Conservation (phyloP, 495 filamentous ascomycete species). For the Lophium mytilinum region DNA sequence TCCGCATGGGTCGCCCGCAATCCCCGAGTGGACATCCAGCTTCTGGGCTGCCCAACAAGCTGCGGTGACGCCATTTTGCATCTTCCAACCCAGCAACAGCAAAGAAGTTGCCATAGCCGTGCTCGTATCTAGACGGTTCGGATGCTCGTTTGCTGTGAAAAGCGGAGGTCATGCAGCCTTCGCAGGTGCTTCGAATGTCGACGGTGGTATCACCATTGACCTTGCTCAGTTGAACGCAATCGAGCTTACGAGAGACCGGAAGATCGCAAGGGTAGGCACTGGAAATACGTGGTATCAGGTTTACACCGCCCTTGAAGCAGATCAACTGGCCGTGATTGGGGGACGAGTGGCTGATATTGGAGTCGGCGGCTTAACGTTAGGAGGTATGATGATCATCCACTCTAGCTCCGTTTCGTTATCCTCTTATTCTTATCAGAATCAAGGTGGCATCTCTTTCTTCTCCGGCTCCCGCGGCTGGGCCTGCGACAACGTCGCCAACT, state of each 20-base stretch:
- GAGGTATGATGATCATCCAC: not conserved
- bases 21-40: not conserved
- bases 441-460: constrained; percentile 43
- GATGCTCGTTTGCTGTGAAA: constrained; percentile 30
- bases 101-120: not conserved
- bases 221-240: constrained; percentile 19
- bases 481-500: constrained; percentile 45
- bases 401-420: not conserved
- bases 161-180: constrained; percentile 28
- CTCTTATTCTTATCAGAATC: constrained; percentile 1
- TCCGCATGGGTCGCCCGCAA: not conserved
- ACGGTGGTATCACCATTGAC: constrained; percentile 30
- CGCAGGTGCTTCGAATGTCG: constrained; percentile 27
- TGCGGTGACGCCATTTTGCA: not conserved
- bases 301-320: constrained; percentile 1
- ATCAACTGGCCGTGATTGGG: constrained; percentile 1
- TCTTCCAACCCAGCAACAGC: not conserved
- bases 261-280: not conserved
- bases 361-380: constrained; percentile 27
- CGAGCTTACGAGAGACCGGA: not conserved
- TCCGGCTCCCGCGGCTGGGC: constrained; percentile 41
- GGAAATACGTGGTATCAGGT: constrained; percentile 8
- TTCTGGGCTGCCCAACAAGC: not conserved
- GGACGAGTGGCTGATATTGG: constrained; percentile 32
- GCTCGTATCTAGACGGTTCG: not conserved